Evolutionary conservation across 208 protist species (phyloP).

Genomic region (Vickermania ingenoplastis): DNA sequence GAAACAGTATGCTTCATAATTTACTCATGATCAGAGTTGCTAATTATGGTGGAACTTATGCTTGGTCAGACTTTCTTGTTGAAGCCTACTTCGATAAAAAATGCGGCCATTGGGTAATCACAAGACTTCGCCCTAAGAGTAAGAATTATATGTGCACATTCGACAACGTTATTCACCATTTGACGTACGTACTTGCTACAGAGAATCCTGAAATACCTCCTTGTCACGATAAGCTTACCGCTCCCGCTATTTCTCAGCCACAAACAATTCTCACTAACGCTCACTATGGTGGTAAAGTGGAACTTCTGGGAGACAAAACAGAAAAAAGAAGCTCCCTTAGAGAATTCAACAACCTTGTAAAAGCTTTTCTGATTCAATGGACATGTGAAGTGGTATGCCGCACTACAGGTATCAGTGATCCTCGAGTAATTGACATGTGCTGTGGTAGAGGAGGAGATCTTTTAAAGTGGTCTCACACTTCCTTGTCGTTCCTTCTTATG

Average conservation of each 20-base stretch:
- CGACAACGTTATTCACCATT: conserved; percentile 47
- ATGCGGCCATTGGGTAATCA: conserved; percentile 51
- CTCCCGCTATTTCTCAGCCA: not conserved
- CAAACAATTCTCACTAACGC: conserved; percentile 29
- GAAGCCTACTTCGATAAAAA: conserved; percentile 47
- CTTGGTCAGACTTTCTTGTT: conserved; percentile 77
- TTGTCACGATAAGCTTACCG: not conserved
- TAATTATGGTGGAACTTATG: conserved; percentile 68
- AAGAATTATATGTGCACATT: conserved; percentile 56
- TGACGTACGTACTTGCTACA: conserved; percentile 34
- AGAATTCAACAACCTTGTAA: conserved; percentile 74
- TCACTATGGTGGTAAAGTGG: conserved; percentile 52
- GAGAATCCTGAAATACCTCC: not conserved
- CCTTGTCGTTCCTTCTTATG: conserved; percentile 48
- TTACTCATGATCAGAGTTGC: conserved; percentile 58
- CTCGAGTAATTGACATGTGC: conserved; percentile 54
- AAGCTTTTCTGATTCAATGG: conserved; percentile 18
- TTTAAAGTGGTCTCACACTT: conserved; percentile 56
- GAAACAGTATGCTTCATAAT: conserved; percentile 23
- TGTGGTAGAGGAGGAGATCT: conserved; percentile 70
- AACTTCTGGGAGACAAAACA: conserved; percentile 21
- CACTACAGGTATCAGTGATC: not conserved
- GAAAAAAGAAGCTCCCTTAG: conserved; percentile 35
- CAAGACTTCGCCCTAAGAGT: conserved; percentile 30
- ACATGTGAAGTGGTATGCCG: not conserved